Evolutionary conservation across 441 rosid genomes (phyloP).

Genomic region (Adansonia rubrostipa): DNA sequence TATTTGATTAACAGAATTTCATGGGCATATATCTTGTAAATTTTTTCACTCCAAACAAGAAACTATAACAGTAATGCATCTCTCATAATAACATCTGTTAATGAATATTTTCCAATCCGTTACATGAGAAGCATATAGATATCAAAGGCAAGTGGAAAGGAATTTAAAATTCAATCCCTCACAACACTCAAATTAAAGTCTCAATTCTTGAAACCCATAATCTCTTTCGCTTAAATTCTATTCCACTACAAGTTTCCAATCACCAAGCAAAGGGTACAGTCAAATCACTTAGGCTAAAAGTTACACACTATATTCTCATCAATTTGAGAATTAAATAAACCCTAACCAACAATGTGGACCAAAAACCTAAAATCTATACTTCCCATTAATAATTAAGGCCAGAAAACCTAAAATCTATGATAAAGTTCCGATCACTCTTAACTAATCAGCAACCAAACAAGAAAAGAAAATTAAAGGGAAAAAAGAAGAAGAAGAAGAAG

Average conservation of each 20-base stretch:
- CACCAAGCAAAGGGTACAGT: background rate
- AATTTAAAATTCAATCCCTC: conserved; percentile 12
- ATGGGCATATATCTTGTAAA: background rate
- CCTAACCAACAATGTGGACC: background rate
- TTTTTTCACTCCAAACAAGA: background rate
- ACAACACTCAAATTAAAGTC: background rate
- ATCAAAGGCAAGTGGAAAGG: background rate
- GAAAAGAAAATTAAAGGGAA: background rate
- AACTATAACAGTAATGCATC: background rate
- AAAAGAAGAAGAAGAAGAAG: background rate
- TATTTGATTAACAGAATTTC: background rate
- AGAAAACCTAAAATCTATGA: conserved; percentile 3
- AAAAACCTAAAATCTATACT: background rate
- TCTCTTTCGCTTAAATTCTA: background rate
- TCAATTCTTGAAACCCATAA: background rate
- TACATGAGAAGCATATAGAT: background rate
- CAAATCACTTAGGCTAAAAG: background rate
- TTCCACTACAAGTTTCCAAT: background rate
- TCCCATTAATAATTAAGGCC: background rate
- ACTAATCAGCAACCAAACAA: conserved; percentile 1
- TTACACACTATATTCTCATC: background rate
- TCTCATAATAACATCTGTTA: background rate
- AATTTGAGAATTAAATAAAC: conserved; percentile 4
- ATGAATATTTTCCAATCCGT: background rate
- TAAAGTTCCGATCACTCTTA: conserved; percentile 4